These are phyloP conservation scores for Metschnikowia matae DNA, from an alignment of 805 yeast genomes.

Conservation along the genomic window DNA sequence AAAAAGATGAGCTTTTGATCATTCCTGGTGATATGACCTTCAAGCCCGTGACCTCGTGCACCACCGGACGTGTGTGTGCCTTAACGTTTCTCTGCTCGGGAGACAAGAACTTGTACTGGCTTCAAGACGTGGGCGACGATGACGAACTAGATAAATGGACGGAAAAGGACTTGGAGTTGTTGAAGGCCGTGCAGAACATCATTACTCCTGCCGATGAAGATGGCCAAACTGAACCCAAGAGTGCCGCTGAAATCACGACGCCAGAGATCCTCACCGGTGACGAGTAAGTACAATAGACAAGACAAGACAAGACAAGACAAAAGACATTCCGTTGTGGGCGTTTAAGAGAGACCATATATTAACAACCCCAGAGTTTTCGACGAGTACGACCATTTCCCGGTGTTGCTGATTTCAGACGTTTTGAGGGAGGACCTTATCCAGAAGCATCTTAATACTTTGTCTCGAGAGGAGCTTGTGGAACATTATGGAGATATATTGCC, in stretches of 20 bases:
- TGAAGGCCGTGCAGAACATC: conserved; percentile 18
- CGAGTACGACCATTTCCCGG: conserved; percentile 8
- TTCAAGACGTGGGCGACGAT: conserved; percentile 70
- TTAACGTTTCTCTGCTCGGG: conserved; percentile 62
- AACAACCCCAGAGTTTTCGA: conserved; percentile 2
- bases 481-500: conserved; percentile 40
- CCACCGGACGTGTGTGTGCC: conserved; percentile 72
- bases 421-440: conserved; percentile 29
- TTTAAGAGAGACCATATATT: conserved; percentile 1
- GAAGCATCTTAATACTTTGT: conserved; percentile 27
- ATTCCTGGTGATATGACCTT: conserved; percentile 86
- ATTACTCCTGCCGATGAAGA: conserved; percentile 17
- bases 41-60: conserved; percentile 64
- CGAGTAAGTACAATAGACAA: conserved; percentile 18
- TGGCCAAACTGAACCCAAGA: conserved; percentile 10
- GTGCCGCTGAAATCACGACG: neutral
- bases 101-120: conserved; percentile 62
- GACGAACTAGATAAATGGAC: conserved; percentile 56
- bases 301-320: no score
- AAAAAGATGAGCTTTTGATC: conserved; percentile 61
- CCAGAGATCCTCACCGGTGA: conserved; percentile 4
- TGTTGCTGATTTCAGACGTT: conserved; percentile 25
- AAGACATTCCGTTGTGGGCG: conserved; percentile 3
- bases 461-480: conserved; percentile 25
- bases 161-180: conserved; percentile 50